These are phyloP conservation scores for Oropetium thomaeum DNA, from an alignment of 176 grass and related monocot species.

Conservation along the genomic window DNA sequence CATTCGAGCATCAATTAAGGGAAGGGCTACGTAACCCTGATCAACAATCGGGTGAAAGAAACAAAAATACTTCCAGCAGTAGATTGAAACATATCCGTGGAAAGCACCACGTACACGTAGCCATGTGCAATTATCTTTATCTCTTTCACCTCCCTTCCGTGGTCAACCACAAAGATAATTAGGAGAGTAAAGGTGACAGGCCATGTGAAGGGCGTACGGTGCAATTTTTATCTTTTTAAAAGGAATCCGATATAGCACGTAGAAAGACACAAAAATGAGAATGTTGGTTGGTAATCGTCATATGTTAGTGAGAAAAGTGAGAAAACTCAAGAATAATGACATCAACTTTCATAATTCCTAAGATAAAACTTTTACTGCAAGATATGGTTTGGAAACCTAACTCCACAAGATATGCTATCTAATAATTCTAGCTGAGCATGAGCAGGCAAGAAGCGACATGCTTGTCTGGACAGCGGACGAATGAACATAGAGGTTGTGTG, in stretches of 20 bases:
- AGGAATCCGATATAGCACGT: background rate
- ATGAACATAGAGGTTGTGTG: slow-evolving; percentile 76
- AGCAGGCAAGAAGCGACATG: background rate
- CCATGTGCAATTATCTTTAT: too few species aligned
- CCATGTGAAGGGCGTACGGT: too few species aligned
- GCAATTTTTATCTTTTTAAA: too few species aligned
- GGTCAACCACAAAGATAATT: too few species aligned
- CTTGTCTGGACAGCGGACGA: slow-evolving; percentile 78
- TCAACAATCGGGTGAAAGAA: too few species aligned
- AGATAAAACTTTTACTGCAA: background rate
- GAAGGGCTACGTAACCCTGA: too few species aligned
- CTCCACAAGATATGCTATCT: background rate
- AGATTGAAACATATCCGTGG: too few species aligned
- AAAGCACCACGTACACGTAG: too few species aligned
- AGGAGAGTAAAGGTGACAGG: too few species aligned
- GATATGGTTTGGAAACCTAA: background rate
- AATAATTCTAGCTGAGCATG: background rate
- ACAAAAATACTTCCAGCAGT: too few species aligned
- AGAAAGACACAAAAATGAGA: background rate
- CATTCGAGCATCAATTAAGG: too few species aligned
- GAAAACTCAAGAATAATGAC: background rate
- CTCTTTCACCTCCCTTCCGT: too few species aligned
- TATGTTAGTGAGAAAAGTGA: background rate
- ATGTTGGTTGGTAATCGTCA: background rate
- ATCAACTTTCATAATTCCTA: background rate